Percentiles rank a stretch among this genome's conserved stretches.
Evolutionary conservation across 1,284 basidiomycete genomes (phyloP).

Genomic region (Pyrrhoderma lamaoense): DNA sequence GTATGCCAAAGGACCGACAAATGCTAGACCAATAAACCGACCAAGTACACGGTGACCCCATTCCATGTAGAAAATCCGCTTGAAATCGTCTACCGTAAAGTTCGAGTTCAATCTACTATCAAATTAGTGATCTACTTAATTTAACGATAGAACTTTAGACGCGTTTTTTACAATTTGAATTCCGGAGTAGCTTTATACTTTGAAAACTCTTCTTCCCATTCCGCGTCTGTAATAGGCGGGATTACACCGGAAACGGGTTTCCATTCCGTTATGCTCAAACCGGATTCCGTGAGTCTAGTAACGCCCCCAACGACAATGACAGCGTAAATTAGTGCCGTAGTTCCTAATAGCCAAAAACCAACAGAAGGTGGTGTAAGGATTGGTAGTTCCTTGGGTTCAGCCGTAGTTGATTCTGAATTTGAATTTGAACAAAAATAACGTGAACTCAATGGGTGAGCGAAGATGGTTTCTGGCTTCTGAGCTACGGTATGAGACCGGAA

Average conservation of each 20-base stretch:
- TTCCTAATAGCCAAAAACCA: conserved; percentile 75
- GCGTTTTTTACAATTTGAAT: conserved; percentile 76
- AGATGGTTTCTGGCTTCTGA: background rate
- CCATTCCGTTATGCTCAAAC: conserved; percentile 98
- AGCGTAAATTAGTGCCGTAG: conserved; percentile 80
- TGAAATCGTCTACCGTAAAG: conserved; percentile 87
- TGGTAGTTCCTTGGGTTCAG: conserved; percentile 33
- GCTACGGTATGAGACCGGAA: no score
- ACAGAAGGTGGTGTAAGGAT: conserved; percentile 70
- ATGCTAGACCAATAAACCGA: conserved; percentile 78
- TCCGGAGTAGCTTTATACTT: conserved; percentile 97
- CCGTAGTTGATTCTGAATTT: conserved; percentile 17
- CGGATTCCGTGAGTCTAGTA: conserved; percentile 95
- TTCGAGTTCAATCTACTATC: conserved; percentile 75
- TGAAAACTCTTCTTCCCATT: conserved; percentile 89
- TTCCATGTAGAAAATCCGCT: conserved; percentile 98
- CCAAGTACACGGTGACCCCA: conserved; percentile 95
- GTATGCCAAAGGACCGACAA: conserved; percentile 76
- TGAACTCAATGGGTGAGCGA: background rate
- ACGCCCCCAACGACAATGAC: conserved; percentile 96
- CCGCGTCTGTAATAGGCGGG: conserved; percentile 69
- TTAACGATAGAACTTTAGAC: background rate
- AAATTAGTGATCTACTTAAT: background rate
- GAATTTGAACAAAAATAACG: conserved; percentile 38
- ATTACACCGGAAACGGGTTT: conserved; percentile 85